phyloP scores from a whole-genome alignment of 1,284 basidiomycete genomes.

The Mycosarcoma maydis region DNA sequence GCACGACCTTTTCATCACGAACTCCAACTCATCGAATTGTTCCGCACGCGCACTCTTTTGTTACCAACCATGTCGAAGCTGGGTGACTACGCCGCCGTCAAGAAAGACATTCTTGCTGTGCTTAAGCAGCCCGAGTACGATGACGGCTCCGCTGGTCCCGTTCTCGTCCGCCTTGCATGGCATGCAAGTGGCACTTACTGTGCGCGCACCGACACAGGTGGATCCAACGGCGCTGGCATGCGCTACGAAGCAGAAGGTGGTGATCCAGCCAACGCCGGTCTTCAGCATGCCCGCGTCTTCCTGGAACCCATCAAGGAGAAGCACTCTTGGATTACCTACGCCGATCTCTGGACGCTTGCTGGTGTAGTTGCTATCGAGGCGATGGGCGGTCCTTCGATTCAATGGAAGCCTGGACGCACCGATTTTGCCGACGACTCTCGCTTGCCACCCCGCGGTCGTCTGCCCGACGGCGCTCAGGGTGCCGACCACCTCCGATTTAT shows the following conservation, averaged over 20 bases:
- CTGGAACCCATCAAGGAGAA: slow-evolving; percentile 70
- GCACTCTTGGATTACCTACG: slow-evolving; percentile 71
- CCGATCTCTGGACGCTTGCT: slow-evolving; percentile 69
- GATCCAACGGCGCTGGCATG: slow-evolving; percentile 70
- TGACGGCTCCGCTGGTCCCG: slow-evolving; percentile 63
- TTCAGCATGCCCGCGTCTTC: slow-evolving; percentile 71
- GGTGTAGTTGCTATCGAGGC: slow-evolving; percentile 70
- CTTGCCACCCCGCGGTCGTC: slow-evolving; percentile 67
- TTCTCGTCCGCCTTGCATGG: slow-evolving; percentile 65
- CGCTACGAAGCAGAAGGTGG: slow-evolving; percentile 69
- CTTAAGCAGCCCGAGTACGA: slow-evolving; percentile 66
- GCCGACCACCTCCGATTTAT: slow-evolving; percentile 70
- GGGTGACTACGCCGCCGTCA: slow-evolving; percentile 61
- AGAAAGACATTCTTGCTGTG: slow-evolving; percentile 60
- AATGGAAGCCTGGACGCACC: slow-evolving; percentile 69
- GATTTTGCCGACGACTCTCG: slow-evolving; percentile 69
- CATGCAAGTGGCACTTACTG: slow-evolving; percentile 65
- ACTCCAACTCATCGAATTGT: no score
- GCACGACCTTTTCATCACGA: no score
- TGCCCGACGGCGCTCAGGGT: slow-evolving; percentile 70
- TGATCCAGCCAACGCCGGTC: slow-evolving; percentile 67
- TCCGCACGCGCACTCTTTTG: no score
- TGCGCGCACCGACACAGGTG: slow-evolving; percentile 69
- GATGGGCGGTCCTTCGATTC: slow-evolving; percentile 70
- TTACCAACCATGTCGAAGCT: slow-evolving; percentile 40